phyloP scores from a whole-genome alignment of 345 rosid genomes.

The Moricandia arvensis region DNA sequence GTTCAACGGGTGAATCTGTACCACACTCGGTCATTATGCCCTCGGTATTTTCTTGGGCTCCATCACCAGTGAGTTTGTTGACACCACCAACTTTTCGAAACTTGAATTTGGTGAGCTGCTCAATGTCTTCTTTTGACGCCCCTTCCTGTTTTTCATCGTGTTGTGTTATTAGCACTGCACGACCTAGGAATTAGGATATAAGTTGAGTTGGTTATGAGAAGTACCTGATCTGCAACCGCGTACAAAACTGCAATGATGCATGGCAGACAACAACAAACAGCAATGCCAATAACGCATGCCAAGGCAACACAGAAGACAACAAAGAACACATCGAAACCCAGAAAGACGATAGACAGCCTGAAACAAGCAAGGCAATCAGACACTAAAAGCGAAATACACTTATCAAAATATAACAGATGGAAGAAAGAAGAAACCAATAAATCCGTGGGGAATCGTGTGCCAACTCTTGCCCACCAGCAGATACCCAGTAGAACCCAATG shows the following conservation, averaged over 20 bases:
- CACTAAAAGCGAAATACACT: not conserved
- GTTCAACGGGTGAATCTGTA: slow-evolving; percentile 69
- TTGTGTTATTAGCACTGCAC: slow-evolving; percentile 4
- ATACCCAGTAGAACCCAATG: slow-evolving; percentile 98
- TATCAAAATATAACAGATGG: not conserved
- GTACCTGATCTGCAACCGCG: slow-evolving; percentile 97
- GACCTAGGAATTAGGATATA: not conserved
- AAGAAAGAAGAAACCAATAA: slow-evolving; percentile 58
- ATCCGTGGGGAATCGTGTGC: slow-evolving; percentile 72
- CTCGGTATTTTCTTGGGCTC: slow-evolving; percentile 44
- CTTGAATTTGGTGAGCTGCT: slow-evolving; percentile 73
- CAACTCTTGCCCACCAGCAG: slow-evolving; percentile 82
- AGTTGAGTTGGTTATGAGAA: slow-evolving; percentile 11
- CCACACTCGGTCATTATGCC: slow-evolving; percentile 90
- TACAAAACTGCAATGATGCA: slow-evolving; percentile 93
- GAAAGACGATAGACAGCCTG: slow-evolving; percentile 93
- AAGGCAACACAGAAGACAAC: slow-evolving; percentile 93
- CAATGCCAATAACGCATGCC: slow-evolving; percentile 94
- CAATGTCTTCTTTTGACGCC: slow-evolving; percentile 90
- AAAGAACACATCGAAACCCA: slow-evolving; percentile 97
- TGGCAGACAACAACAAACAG: slow-evolving; percentile 98
- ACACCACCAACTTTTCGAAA: slow-evolving; percentile 47
- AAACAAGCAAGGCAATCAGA: slow-evolving; percentile 31
- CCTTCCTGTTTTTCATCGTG: slow-evolving; percentile 60
- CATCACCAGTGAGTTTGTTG: slow-evolving; percentile 52